A percentile compares a stretch with the other conserved stretches of the same genome.
These are phyloP conservation scores for Hypericum perforatum DNA, from an alignment of 345 rosid species.

Conservation along the genomic window DNA sequence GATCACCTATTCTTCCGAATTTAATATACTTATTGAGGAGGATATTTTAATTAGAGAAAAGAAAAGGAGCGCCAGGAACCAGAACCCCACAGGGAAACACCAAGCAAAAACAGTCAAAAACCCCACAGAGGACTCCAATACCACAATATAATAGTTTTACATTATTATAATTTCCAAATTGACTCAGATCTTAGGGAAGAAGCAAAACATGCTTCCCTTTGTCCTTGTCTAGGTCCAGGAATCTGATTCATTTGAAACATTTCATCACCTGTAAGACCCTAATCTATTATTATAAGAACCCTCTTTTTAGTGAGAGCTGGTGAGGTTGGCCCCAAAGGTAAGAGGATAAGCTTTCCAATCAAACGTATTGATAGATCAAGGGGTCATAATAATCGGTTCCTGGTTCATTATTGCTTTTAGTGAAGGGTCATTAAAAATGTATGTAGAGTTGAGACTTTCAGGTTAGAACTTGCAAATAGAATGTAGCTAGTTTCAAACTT, in stretches of 20 bases:
- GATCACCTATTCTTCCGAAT: constrained; percentile 31
- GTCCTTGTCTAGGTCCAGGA: constrained; percentile 61
- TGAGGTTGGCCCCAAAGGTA: constrained; percentile 15
- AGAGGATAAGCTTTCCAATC: constrained; percentile 32
- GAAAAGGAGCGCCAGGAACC: constrained; percentile 38
- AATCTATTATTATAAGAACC: neutral
- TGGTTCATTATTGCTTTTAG: no score
- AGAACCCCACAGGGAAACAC: constrained; percentile 40
- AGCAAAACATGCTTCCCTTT: constrained; percentile 48
- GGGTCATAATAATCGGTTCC: no score
- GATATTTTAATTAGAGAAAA: constrained; percentile 12
- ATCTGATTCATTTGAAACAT: constrained; percentile 39
- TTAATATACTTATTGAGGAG: constrained; percentile 7
- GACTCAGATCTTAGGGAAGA: constrained; percentile 31
- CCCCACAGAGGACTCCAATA: constrained; percentile 32
- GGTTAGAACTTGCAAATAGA: no score
- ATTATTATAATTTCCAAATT: constrained; percentile 26
- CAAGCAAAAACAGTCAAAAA: constrained; percentile 60
- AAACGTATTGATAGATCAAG: no score
- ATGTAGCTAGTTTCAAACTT: no score
- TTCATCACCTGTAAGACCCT: constrained; percentile 44
- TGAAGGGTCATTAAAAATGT: no score
- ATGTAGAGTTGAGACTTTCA: no score
- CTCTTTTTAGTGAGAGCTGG: constrained; percentile 43
- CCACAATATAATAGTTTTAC: constrained; percentile 11